Conservation (phyloP, 805 yeast species). For the Metschnikowia kofuensis region DNA sequence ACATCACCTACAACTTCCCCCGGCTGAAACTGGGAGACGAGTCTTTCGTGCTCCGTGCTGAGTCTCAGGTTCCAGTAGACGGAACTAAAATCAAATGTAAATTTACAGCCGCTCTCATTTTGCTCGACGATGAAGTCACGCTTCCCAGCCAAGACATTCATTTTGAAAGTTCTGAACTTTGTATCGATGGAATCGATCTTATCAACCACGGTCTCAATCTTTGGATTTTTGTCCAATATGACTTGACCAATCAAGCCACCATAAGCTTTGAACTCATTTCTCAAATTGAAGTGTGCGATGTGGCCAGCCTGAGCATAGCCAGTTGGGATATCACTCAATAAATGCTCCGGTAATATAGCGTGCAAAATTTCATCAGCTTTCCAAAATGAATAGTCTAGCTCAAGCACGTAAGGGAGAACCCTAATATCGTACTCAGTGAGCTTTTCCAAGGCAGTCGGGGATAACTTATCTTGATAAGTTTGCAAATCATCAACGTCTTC, state of each 20-base stretch:
- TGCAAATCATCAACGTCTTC: slow-evolving; percentile 44
- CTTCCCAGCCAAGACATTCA: slow-evolving; percentile 91
- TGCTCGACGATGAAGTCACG: slow-evolving; percentile 77
- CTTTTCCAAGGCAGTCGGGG: slow-evolving; percentile 41
- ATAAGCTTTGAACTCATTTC: slow-evolving; percentile 81
- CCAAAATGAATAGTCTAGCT: slow-evolving; percentile 78
- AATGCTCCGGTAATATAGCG: slow-evolving; percentile 71
- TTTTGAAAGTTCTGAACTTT: slow-evolving; percentile 84
- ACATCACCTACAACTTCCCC: slow-evolving; percentile 89
- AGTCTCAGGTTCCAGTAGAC: slow-evolving; percentile 98
- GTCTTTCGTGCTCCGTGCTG: slow-evolving; percentile 87
- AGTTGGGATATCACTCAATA: slow-evolving; percentile 73
- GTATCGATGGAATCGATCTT: slow-evolving; percentile 85
- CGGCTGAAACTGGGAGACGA: slow-evolving; percentile 57
- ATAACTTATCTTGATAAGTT: slow-evolving; percentile 36
- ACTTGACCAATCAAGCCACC: slow-evolving; percentile 84
- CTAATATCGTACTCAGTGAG: slow-evolving; percentile 47
- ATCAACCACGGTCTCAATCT: slow-evolving; percentile 85
- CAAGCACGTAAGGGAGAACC: slow-evolving; percentile 51
- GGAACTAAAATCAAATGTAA: slow-evolving; percentile 83
- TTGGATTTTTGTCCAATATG: slow-evolving; percentile 80
- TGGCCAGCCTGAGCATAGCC: slow-evolving; percentile 95
- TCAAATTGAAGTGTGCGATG: slow-evolving; percentile 85
- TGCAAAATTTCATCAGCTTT: slow-evolving; percentile 80
- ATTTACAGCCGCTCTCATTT: slow-evolving; percentile 80